Conservation (phyloP, 306 rosid species). For the Glycine soja region DNA sequence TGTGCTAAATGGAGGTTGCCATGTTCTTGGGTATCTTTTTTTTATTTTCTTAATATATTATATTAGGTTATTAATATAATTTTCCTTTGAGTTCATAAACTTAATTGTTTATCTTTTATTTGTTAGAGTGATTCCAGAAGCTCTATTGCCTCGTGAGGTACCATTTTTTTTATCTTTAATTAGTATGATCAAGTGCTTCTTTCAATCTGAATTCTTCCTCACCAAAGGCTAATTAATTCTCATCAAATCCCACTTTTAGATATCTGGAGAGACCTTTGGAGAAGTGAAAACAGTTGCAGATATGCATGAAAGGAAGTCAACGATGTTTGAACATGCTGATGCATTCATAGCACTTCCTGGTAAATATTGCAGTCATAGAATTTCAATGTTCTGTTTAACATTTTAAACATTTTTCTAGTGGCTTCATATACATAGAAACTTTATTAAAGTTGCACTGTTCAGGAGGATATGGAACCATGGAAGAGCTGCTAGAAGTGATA, state of each 20-base stretch:
- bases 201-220: background rate
- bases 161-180: background rate
- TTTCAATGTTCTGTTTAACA: background rate
- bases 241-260: background rate
- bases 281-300: constrained; percentile 10
- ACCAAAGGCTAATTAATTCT: background rate
- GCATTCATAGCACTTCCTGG: constrained; percentile 34
- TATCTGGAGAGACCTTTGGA: constrained; percentile 24
- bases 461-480: constrained; percentile 26
- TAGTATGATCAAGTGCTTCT: background rate
- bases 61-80: background rate
- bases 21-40: constrained; percentile 10
- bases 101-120: background rate
- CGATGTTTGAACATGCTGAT: constrained; percentile 12
- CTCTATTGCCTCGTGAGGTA: constrained; percentile 21
- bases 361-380: background rate
- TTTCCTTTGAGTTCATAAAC: background rate
- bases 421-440: background rate
- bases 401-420: background rate
- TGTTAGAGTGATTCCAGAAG: constrained; percentile 29
- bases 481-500: constrained; percentile 20
- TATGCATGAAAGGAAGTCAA: constrained; percentile 34
- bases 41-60: background rate
- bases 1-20: constrained; percentile 19
- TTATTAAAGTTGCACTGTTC: background rate